Percentiles rank a stretch among this genome's conserved stretches.
Evolutionary conservation across 805 yeast species (phyloP).

Genomic region (Candida saitoana): DNA sequence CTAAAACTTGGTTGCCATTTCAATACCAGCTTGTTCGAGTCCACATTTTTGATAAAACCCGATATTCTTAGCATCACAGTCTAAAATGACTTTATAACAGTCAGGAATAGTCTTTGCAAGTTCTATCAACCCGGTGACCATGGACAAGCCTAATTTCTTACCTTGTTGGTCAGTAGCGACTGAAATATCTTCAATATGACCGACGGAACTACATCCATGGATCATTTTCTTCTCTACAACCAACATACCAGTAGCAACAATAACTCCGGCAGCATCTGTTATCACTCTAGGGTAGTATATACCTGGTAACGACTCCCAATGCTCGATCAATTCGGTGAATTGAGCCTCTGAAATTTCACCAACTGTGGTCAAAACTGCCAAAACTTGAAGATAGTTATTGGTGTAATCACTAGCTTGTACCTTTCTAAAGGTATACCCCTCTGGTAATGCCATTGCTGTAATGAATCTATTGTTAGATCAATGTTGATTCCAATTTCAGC

Average conservation of each 20-base stretch:
- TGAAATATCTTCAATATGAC: constrained; percentile 94
- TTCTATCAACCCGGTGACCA: constrained; percentile 59
- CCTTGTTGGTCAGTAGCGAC: constrained; percentile 78
- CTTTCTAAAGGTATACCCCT: constrained; percentile 65
- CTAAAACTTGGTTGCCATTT: constrained; percentile 45
- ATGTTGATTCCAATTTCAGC: too few species aligned
- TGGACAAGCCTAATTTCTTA: constrained; percentile 63
- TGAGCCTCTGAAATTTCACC: constrained; percentile 57
- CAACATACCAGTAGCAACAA: constrained; percentile 83
- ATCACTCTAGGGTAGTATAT: constrained; percentile 72
- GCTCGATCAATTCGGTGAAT: constrained; percentile 49
- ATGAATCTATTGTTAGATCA: too few species aligned
- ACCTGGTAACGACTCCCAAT: constrained; percentile 53
- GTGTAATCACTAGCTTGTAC: constrained; percentile 52
- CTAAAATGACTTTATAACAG: constrained; percentile 85
- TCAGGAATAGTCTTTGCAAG: constrained; percentile 53
- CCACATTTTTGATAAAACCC: constrained; percentile 90
- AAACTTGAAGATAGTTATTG: constrained; percentile 58
- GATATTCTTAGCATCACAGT: constrained; percentile 79
- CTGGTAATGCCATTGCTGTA: constrained; percentile 40
- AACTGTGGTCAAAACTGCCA: constrained; percentile 73
- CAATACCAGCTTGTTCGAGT: constrained; percentile 58
- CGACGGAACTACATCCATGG: constrained; percentile 80
- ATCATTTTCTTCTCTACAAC: constrained; percentile 78
- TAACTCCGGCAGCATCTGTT: constrained; percentile 42